Evolutionary conservation across 257 asterid species (phyloP).

Genomic region (Schizonepeta tenuifolia): DNA sequence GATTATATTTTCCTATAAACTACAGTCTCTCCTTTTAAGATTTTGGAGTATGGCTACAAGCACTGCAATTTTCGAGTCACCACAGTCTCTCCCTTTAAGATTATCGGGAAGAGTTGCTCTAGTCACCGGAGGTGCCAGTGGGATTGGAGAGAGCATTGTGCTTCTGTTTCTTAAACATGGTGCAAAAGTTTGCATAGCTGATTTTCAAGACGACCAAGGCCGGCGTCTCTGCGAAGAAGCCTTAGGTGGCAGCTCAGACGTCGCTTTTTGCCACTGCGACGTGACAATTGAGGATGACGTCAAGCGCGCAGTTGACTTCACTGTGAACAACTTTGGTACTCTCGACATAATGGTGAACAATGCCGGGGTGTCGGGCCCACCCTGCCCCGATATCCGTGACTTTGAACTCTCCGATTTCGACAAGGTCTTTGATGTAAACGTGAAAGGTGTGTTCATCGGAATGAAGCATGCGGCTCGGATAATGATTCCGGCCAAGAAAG

Average conservation of each 20-base stretch:
- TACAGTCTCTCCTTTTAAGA: not conserved
- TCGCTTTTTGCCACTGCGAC: slow-evolving; percentile 63
- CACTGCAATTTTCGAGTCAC: not conserved
- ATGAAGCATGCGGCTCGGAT: slow-evolving; percentile 92
- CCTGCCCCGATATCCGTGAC: slow-evolving; percentile 76
- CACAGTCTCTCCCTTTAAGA: slow-evolving; percentile 32
- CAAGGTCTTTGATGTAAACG: slow-evolving; percentile 63
- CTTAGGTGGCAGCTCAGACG: slow-evolving; percentile 40
- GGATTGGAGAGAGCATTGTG: slow-evolving; percentile 90
- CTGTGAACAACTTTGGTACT: slow-evolving; percentile 66
- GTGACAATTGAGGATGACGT: slow-evolving; percentile 75
- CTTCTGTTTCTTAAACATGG: slow-evolving; percentile 77
- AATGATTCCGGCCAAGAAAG: slow-evolving; percentile 82
- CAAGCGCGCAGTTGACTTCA: slow-evolving; percentile 68
- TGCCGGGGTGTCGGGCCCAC: slow-evolving; percentile 79
- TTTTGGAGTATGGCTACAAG: slow-evolving; percentile 15
- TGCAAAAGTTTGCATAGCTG: slow-evolving; percentile 80
- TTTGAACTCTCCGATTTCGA: slow-evolving; percentile 68
- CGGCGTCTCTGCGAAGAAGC: slow-evolving; percentile 47
- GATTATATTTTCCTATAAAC: not conserved
- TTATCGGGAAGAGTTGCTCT: slow-evolving; percentile 81
- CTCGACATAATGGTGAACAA: slow-evolving; percentile 90
- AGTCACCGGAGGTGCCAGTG: slow-evolving; percentile 92
- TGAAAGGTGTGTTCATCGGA: slow-evolving; percentile 79
- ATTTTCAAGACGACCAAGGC: slow-evolving; percentile 66